These are phyloP conservation scores for Ormosia semicastrata DNA, from an alignment of 306 rosid species.

Conservation along the genomic window DNA sequence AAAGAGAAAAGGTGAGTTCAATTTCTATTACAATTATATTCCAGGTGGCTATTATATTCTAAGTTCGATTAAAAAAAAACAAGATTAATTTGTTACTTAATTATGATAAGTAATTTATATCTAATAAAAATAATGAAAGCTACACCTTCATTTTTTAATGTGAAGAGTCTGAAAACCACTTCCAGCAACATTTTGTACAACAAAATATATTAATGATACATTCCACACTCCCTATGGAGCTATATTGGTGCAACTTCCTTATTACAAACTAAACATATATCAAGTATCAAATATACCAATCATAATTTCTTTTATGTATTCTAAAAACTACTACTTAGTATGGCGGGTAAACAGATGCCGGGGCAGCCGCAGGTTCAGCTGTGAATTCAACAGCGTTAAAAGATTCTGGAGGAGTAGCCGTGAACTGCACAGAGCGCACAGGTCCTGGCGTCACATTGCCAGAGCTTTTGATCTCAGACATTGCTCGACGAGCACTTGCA, in stretches of 20 bases:
- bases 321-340: neutral
- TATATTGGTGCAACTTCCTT: neutral
- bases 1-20: too few species aligned
- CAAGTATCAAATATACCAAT: neutral
- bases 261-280: neutral
- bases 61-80: too few species aligned
- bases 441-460: constrained; percentile 74
- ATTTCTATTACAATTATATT: too few species aligned
- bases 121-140: neutral
- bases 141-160: neutral
- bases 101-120: too few species aligned
- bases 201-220: neutral
- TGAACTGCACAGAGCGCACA: constrained; percentile 23
- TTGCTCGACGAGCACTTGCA: constrained; percentile 44
- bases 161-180: neutral
- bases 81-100: too few species aligned
- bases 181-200: neutral
- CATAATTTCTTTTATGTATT: neutral
- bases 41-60: too few species aligned
- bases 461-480: constrained; percentile 78
- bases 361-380: constrained; percentile 23
- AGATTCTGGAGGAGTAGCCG: constrained; percentile 25
- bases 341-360: constrained; percentile 33
- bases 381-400: neutral
- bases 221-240: neutral